Percentiles rank a stretch among this genome's conserved stretches.
phyloP scores from a whole-genome alignment of 2,329 filamentous ascomycete species.

The Phaeosphaeriaceae sp. region DNA sequence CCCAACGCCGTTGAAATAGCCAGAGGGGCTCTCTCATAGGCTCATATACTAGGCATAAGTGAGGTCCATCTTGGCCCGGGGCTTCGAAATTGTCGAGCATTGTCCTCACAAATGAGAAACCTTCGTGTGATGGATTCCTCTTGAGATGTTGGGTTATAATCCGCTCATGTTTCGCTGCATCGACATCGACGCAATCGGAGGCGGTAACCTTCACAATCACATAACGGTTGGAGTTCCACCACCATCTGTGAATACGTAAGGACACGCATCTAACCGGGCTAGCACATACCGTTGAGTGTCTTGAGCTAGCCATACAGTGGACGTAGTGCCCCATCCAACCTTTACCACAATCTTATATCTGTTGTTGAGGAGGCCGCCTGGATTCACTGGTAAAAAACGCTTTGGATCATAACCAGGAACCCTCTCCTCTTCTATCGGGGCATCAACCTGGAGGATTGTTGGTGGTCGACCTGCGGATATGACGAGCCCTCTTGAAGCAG shows the following conservation, averaged over 20 bases:
- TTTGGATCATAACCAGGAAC: not conserved
- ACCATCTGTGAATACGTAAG: not conserved
- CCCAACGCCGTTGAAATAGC: too few species aligned
- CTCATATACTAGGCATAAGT: not conserved
- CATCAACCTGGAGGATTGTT: not conserved
- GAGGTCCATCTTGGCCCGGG: not conserved
- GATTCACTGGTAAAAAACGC: not conserved
- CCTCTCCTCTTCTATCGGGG: not conserved
- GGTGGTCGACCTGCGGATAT: too few species aligned
- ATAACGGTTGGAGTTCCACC: not conserved
- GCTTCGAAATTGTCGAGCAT: not conserved
- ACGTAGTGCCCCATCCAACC: not conserved
- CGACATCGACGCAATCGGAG: not conserved
- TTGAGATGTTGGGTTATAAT: not conserved
- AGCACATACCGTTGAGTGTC: not conserved
- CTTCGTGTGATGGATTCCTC: not conserved
- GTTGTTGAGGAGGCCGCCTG: not conserved
- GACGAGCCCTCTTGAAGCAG: too few species aligned
- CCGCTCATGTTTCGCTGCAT: not conserved
- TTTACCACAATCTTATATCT: not conserved
- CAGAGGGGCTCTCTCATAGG: too few species aligned
- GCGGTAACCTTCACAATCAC: not conserved
- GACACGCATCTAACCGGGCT: too few species aligned
- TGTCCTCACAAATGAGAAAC: not conserved
- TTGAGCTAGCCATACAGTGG: not conserved